Percentiles rank a stretch among this genome's conserved stretches.
Evolutionary conservation across 1,284 basidiomycete genomes (phyloP).

Genomic region (Pseudozyma sp.): DNA sequence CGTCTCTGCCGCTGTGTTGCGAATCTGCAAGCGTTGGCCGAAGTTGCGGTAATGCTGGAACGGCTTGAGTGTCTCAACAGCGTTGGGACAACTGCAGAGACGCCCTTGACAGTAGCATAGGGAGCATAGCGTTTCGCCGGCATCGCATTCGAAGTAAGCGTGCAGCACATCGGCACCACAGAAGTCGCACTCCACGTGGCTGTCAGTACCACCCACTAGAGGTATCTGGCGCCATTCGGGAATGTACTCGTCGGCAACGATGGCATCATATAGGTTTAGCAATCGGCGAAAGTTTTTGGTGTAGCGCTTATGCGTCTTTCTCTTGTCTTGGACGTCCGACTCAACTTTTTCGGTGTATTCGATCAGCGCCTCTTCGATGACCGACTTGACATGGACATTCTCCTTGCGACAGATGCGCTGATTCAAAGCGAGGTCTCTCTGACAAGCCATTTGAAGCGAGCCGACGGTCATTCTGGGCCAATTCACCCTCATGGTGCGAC

Average conservation of each 20-base stretch:
- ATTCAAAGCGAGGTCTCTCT: conserved; percentile 35
- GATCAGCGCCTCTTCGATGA: conserved; percentile 32
- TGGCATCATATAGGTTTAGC: conserved; percentile 36
- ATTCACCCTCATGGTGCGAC: conserved; percentile 27
- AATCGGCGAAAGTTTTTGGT: conserved; percentile 22
- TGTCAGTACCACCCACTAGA: conserved; percentile 21
- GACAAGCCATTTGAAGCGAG: conserved; percentile 23
- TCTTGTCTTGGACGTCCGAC: not conserved
- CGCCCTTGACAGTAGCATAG: conserved; percentile 46
- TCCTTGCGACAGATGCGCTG: conserved; percentile 41
- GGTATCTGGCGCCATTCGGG: conserved; percentile 34
- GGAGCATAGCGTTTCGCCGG: conserved; percentile 37
- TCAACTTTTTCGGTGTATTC: conserved; percentile 14
- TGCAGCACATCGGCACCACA: conserved; percentile 45
- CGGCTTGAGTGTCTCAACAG: conserved; percentile 21
- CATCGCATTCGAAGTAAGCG: conserved; percentile 43
- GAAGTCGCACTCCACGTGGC: conserved; percentile 52
- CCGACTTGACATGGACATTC: conserved; percentile 16
- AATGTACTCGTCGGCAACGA: conserved; percentile 34
- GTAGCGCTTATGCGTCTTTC: not conserved
- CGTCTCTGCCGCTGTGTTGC: conserved; percentile 24
- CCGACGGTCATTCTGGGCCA: conserved; percentile 40
- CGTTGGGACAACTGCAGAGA: conserved; percentile 33
- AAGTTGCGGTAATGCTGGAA: conserved; percentile 38
- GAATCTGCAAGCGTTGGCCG: conserved; percentile 32